Percentiles rank a stretch among this genome's conserved stretches.
phyloP scores from a whole-genome alignment of 805 yeast species.

The Yarrowia yakushimensis region DNA sequence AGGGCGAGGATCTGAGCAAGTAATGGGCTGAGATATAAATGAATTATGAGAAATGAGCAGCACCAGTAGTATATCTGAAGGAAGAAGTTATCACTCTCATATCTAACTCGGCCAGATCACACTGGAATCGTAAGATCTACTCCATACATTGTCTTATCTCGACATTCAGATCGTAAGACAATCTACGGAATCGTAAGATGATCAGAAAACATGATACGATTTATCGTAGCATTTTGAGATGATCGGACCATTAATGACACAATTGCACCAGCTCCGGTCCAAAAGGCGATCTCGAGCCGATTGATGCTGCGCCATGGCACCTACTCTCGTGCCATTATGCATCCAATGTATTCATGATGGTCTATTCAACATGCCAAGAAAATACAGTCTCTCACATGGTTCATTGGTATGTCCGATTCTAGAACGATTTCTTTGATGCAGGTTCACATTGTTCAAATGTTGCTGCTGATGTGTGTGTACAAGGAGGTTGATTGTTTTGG shows the following conservation, averaged over 20 bases:
- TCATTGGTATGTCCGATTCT: not conserved
- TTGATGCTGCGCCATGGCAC: not conserved
- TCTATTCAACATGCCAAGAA: not conserved
- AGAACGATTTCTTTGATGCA: not conserved
- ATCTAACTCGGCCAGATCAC: no score
- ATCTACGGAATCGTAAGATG: not conserved
- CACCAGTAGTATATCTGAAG: no score
- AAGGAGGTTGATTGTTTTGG: not conserved
- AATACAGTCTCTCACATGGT: not conserved
- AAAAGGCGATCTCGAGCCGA: not conserved
- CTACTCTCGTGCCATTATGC: not conserved
- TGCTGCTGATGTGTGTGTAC: not conserved
- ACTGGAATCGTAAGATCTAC: not conserved
- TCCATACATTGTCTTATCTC: not conserved
- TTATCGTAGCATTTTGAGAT: not conserved
- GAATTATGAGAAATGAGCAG: not conserved
- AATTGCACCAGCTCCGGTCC: not conserved
- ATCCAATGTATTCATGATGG: not conserved
- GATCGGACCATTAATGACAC: not conserved
- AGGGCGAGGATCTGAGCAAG: not conserved
- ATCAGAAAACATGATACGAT: not conserved
- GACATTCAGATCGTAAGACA: not conserved
- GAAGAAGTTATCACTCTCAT: no score
- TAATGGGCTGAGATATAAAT: not conserved
- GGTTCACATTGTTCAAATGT: not conserved